phyloP scores from a whole-genome alignment of 805 yeast genomes.

The Wickerhamiella spandovensis region DNA sequence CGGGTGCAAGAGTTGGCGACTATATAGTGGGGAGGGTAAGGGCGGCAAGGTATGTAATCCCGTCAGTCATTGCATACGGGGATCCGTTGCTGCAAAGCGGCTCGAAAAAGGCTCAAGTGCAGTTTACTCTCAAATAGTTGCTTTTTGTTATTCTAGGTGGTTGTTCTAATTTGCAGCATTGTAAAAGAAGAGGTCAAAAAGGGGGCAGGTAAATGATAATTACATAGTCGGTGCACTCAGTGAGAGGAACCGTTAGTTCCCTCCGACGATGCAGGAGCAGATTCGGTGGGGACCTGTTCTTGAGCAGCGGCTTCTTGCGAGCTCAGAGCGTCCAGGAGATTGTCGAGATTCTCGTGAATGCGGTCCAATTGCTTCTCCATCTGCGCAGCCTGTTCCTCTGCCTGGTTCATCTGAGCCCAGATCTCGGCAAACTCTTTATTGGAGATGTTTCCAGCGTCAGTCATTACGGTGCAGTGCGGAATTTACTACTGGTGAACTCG shows the following conservation, averaged over 20 bases:
- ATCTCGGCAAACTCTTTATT: slow-evolving; percentile 15
- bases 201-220: too few species aligned
- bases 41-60: background rate
- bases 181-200: too few species aligned
- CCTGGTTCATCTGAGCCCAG: slow-evolving; percentile 16
- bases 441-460: slow-evolving; percentile 15
- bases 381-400: slow-evolving; percentile 15
- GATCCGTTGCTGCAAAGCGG: background rate
- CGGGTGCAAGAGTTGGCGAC: background rate
- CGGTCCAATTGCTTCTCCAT: slow-evolving; percentile 14
- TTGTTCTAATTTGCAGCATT: too few species aligned
- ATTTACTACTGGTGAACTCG: too few species aligned
- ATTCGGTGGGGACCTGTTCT: background rate
- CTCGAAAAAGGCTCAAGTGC: too few species aligned
- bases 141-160: too few species aligned
- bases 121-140: too few species aligned
- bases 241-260: too few species aligned
- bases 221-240: too few species aligned
- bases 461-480: too few species aligned
- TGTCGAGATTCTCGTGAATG: slow-evolving; percentile 14
- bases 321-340: slow-evolving; percentile 6
- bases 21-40: background rate
- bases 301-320: background rate
- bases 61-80: background rate
- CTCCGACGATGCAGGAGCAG: too few species aligned